Conservation (phyloP, 2,329 filamentous ascomycete species). For the Penicillium sp. region DNA sequence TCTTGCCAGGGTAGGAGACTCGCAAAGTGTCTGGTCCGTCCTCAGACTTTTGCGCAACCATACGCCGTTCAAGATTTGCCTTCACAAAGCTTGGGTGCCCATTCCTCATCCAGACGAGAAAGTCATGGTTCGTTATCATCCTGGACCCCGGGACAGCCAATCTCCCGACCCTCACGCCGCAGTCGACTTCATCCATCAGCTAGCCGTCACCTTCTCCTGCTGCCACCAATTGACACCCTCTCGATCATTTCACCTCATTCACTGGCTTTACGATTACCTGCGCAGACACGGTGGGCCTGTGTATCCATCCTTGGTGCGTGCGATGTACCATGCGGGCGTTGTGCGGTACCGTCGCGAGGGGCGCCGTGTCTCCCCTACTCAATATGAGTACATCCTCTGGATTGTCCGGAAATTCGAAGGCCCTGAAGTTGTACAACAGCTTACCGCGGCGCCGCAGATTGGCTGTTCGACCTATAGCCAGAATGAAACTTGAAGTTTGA, state of each 20-base stretch:
- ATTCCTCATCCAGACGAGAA: conserved; percentile 22
- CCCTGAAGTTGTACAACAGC: conserved; percentile 32
- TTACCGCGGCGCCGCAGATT: conserved; percentile 20
- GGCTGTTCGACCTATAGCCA: conserved; percentile 7
- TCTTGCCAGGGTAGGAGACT: conserved; percentile 29
- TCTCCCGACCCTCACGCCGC: conserved; percentile 34
- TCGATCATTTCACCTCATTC: conserved; percentile 43
- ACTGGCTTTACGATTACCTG: conserved; percentile 46
- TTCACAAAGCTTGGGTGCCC: conserved; percentile 29
- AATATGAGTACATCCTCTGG: conserved; percentile 43
- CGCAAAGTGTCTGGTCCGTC: conserved; percentile 25
- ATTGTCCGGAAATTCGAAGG: conserved; percentile 43
- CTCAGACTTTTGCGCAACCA: conserved; percentile 34
- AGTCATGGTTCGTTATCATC: conserved; percentile 25
- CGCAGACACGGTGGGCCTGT: conserved; percentile 40
- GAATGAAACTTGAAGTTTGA: neutral
- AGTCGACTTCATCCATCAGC: conserved; percentile 41
- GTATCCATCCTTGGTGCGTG: conserved; percentile 41
- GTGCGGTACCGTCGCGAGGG: conserved; percentile 40
- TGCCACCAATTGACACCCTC: conserved; percentile 34
- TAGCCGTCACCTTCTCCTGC: conserved; percentile 43
- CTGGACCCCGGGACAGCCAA: conserved; percentile 14
- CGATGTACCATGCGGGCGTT: conserved; percentile 48
- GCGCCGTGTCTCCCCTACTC: conserved; percentile 27
- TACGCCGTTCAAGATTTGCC: conserved; percentile 35